These are phyloP conservation scores for Solanum lignicaule DNA, from an alignment of 257 asterid species.

Conservation along the genomic window DNA sequence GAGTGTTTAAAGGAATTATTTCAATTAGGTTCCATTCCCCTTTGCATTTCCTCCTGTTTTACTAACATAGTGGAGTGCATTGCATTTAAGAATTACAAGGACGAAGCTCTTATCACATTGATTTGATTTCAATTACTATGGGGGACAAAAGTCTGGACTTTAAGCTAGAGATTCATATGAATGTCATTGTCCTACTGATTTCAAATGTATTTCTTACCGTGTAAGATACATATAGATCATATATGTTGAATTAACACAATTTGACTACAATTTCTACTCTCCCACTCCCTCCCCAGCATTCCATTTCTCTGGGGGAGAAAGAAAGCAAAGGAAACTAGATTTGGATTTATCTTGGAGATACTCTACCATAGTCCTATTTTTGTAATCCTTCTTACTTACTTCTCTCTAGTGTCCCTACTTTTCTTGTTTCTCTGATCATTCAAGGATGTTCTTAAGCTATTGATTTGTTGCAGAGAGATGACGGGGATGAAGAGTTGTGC, in stretches of 20 bases:
- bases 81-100: background rate
- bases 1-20: background rate
- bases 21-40: background rate
- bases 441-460: background rate
- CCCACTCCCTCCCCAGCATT: background rate
- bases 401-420: background rate
- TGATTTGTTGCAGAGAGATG: conserved; percentile 49
- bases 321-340: background rate
- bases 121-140: background rate
- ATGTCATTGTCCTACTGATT: background rate
- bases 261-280: background rate
- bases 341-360: background rate
- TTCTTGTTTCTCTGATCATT: conserved; percentile 1
- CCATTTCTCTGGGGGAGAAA: background rate
- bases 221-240: background rate
- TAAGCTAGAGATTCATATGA: background rate
- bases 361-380: background rate
- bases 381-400: background rate
- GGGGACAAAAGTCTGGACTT: background rate
- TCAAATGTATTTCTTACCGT: background rate
- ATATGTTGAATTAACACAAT: background rate
- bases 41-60: background rate
- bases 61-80: background rate
- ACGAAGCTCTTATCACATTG: background rate
- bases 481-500: conserved; percentile 76